Evolutionary conservation across 2,329 filamentous ascomycete genomes (phyloP).

Genomic region (Alternaria hordeiaustralica): DNA sequence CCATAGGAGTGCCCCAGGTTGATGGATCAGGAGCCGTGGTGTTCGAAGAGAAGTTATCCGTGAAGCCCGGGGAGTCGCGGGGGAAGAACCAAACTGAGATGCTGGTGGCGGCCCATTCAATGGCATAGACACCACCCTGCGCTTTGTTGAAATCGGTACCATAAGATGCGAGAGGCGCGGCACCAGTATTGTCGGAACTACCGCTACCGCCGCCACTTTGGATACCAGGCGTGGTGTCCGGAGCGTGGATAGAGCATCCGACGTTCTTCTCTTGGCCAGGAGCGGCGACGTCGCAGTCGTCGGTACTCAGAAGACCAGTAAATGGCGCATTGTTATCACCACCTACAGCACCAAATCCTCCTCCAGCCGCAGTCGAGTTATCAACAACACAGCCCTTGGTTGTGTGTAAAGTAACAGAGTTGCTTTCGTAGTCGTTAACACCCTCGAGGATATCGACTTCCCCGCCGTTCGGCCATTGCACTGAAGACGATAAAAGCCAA

Average conservation of each 20-base stretch:
- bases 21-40: slow-evolving; percentile 20
- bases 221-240: background rate
- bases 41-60: background rate
- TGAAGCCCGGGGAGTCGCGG: slow-evolving; percentile 14
- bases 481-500: slow-evolving; percentile 39
- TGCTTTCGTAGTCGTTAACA: slow-evolving; percentile 37
- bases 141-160: slow-evolving; percentile 43
- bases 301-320: slow-evolving; percentile 54
- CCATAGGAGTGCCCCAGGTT: slow-evolving; percentile 37
- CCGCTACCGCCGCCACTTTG: background rate
- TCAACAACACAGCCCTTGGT: slow-evolving; percentile 29
- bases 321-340: slow-evolving; percentile 27
- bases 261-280: slow-evolving; percentile 36
- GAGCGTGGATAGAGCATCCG: slow-evolving; percentile 38
- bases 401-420: slow-evolving; percentile 45
- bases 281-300: slow-evolving; percentile 54
- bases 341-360: background rate
- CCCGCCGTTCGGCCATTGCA: slow-evolving; percentile 40
- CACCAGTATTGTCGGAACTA: background rate
- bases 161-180: slow-evolving; percentile 35
- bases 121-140: slow-evolving; percentile 51
- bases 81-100: slow-evolving; percentile 55
- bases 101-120: slow-evolving; percentile 45
- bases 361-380: slow-evolving; percentile 14
- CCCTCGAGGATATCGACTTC: slow-evolving; percentile 49